Conservation (phyloP, 2,329 filamentous ascomycete genomes). For the Scedosporium apiospermum region DNA sequence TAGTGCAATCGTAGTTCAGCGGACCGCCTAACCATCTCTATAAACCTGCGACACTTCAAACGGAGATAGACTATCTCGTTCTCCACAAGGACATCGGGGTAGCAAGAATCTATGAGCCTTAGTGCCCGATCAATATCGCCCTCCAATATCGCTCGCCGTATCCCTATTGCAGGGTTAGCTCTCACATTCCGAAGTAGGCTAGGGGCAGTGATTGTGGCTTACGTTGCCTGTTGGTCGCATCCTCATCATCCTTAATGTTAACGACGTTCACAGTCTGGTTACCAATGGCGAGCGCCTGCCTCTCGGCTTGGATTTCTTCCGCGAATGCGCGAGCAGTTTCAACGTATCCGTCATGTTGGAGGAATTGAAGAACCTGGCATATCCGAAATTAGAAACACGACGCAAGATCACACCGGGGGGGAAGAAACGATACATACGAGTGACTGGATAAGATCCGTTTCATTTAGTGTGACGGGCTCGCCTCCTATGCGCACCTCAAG, state of each 20-base stretch:
- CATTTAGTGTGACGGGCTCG: constrained; percentile 50
- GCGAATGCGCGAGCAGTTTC: constrained; percentile 87
- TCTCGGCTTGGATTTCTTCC: constrained; percentile 67
- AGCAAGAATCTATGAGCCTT: constrained; percentile 69
- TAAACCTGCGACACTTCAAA: constrained; percentile 81
- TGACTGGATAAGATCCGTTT: constrained; percentile 72
- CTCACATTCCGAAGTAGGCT: background rate
- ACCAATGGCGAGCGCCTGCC: constrained; percentile 56
- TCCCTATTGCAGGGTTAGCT: constrained; percentile 43
- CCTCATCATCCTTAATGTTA: constrained; percentile 69
- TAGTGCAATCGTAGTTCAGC: constrained; percentile 51
- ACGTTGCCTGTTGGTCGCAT: constrained; percentile 83
- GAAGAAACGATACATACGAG: constrained; percentile 40
- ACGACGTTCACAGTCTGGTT: constrained; percentile 43
- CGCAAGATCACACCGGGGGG: background rate
- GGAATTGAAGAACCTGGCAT: constrained; percentile 63
- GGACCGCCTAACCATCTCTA: constrained; percentile 80
- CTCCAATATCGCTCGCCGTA: constrained; percentile 76
- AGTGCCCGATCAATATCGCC: constrained; percentile 87
- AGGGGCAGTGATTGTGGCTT: constrained; percentile 20
- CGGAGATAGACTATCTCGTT: constrained; percentile 83
- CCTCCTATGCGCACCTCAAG: constrained; percentile 2
- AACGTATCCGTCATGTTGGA: constrained; percentile 91
- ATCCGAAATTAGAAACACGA: background rate
- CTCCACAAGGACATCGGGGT: constrained; percentile 68